Evolutionary conservation across 495 filamentous ascomycete species (phyloP).

Genomic region (Aspergillus avenaceus): DNA sequence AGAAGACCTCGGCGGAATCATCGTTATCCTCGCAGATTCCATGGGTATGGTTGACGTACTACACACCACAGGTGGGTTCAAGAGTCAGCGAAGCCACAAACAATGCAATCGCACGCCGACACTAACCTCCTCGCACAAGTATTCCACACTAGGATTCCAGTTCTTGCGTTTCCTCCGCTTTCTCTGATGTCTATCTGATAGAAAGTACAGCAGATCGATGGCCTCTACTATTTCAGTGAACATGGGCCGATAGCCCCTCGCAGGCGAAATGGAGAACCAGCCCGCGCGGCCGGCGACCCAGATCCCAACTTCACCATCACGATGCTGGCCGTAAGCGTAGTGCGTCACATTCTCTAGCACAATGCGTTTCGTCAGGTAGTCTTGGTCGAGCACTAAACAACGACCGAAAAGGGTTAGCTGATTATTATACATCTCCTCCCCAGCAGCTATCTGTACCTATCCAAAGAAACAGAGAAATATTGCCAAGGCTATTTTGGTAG

Average conservation of each 20-base stretch:
- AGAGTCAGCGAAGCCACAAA: conserved; percentile 5
- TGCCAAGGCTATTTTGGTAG: neutral
- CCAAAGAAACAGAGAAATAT: neutral
- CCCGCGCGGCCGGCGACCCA: conserved; percentile 78
- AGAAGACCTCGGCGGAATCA: conserved; percentile 48
- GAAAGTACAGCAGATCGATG: conserved; percentile 64
- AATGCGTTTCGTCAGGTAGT: conserved; percentile 50
- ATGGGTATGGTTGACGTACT: conserved; percentile 43
- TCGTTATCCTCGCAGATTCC: conserved; percentile 42
- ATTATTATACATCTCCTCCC: too few relatives aligned
- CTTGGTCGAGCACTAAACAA: conserved; percentile 44
- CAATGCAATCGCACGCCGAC: neutral
- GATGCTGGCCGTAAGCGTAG: conserved; percentile 67
- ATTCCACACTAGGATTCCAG: conserved; percentile 35
- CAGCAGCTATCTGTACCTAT: too few relatives aligned
- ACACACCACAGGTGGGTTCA: neutral
- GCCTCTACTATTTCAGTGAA: conserved; percentile 67
- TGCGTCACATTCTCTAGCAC: conserved; percentile 58
- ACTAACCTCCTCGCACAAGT: conserved; percentile 43
- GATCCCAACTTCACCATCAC: conserved; percentile 55
- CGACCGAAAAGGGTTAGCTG: too few relatives aligned
- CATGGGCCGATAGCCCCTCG: conserved; percentile 53
- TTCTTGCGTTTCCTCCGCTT: conserved; percentile 30
- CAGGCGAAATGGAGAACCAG: conserved; percentile 71
- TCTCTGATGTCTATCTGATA: conserved; percentile 47